These are phyloP conservation scores for Talaromyces sp. DNA, from an alignment of 2,329 filamentous ascomycete species.

Conservation along the genomic window DNA sequence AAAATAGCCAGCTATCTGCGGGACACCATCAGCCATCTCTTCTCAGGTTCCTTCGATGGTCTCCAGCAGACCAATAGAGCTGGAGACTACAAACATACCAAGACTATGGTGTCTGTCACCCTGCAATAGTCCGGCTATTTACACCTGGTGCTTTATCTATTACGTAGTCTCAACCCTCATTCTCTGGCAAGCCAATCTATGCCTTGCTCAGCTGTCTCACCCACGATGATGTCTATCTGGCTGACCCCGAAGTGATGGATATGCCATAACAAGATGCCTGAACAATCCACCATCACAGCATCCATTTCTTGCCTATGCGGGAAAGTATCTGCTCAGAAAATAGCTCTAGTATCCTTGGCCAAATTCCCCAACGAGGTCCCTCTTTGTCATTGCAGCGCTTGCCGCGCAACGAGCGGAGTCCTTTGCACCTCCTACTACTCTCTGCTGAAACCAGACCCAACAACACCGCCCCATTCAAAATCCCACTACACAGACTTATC, in stretches of 20 bases:
- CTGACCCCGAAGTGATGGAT: neutral
- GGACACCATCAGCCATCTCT: neutral
- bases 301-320: slow-evolving; percentile 32
- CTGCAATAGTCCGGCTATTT: neutral
- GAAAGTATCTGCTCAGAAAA: slow-evolving; percentile 22
- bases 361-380: slow-evolving; percentile 25
- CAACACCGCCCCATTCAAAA: neutral
- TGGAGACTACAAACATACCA: neutral
- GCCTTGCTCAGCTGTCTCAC: neutral
- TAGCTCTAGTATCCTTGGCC: slow-evolving; percentile 24
- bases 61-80: slow-evolving; percentile 5
- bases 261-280: slow-evolving; percentile 3
- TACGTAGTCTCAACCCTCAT: neutral
- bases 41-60: neutral
- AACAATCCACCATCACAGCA: neutral
- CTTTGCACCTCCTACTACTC: slow-evolving; percentile 46
- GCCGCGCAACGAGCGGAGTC: slow-evolving; percentile 49
- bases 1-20: neutral
- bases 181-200: neutral
- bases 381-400: slow-evolving; percentile 54
- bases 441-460: slow-evolving; percentile 32
- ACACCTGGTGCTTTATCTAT: neutral
- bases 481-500: neutral
- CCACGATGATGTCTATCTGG: neutral
- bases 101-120: neutral